Percentiles rank a stretch among this genome's conserved stretches.
Evolutionary conservation across 495 filamentous ascomycete species (phyloP).

Genomic region (Apiosordaria backusii): DNA sequence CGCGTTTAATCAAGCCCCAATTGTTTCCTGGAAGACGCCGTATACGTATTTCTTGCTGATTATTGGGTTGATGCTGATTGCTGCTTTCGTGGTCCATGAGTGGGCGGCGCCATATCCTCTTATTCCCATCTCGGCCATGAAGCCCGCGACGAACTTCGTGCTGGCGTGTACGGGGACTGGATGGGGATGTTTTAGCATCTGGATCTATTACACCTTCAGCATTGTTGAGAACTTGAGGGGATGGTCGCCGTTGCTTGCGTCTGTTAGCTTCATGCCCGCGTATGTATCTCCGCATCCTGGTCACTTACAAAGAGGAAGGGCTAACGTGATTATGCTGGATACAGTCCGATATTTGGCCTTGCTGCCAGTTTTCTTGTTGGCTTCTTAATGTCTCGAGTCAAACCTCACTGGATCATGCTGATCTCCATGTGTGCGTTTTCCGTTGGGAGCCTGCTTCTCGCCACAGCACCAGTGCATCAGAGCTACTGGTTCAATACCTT

Average conservation of each 20-base stretch:
- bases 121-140: slow-evolving; percentile 50
- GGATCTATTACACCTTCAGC: slow-evolving; percentile 53
- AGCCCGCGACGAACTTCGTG: slow-evolving; percentile 48
- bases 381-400: slow-evolving; percentile 43
- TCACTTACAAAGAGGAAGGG: not conserved
- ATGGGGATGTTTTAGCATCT: slow-evolving; percentile 60
- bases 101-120: slow-evolving; percentile 43
- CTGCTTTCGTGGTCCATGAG: slow-evolving; percentile 52
- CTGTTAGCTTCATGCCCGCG: slow-evolving; percentile 36
- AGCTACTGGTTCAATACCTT: slow-evolving; percentile 62
- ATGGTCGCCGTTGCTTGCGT: slow-evolving; percentile 44
- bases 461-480: slow-evolving; percentile 45
- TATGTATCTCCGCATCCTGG: slow-evolving; percentile 29
- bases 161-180: slow-evolving; percentile 52
- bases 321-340: not conserved
- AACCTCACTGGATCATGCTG: slow-evolving; percentile 47
- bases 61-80: slow-evolving; percentile 49
- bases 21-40: slow-evolving; percentile 54
- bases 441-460: slow-evolving; percentile 43
- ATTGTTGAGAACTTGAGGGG: slow-evolving; percentile 50
- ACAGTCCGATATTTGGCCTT: slow-evolving; percentile 38
- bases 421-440: slow-evolving; percentile 49
- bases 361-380: slow-evolving; percentile 41
- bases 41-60: slow-evolving; percentile 53
- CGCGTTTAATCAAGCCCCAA: slow-evolving; percentile 57